Evolutionary conservation across 768 basidiomycete genomes (phyloP).

Genomic region (Lentinula sp.): DNA sequence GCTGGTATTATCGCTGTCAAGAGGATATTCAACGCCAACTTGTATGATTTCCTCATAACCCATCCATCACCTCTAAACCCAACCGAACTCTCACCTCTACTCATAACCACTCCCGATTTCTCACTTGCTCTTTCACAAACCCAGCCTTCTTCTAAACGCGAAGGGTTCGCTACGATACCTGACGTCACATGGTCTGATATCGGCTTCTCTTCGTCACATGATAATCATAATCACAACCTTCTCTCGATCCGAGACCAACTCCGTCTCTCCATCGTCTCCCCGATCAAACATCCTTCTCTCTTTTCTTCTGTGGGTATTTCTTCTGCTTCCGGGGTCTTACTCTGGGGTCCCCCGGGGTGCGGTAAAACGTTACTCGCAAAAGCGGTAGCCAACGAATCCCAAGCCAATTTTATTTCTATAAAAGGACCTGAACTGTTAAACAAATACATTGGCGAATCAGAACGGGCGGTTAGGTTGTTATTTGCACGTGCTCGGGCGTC

Average conservation of each 20-base stretch:
- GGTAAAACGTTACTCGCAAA: constrained; percentile 98
- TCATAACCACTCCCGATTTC: constrained; percentile 81
- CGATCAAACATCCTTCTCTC: constrained; percentile 83
- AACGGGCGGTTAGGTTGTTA: constrained; percentile 89
- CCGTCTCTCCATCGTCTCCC: constrained; percentile 97
- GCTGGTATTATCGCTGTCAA: constrained; percentile 97
- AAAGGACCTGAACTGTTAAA: constrained; percentile 97
- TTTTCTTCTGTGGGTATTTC: constrained; percentile 87
- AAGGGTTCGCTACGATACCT: constrained; percentile 96
- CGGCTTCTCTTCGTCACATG: constrained; percentile 68
- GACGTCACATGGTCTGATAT: constrained; percentile 94
- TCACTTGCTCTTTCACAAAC: constrained; percentile 74
- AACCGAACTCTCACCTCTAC: constrained; percentile 73
- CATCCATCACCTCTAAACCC: constrained; percentile 79
- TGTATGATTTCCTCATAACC: constrained; percentile 73
- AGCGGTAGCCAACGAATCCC: constrained; percentile 93
- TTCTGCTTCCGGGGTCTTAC: constrained; percentile 85
- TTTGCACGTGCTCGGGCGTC: constrained; percentile 93
- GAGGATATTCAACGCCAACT: constrained; percentile 60
- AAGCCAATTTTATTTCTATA: constrained; percentile 96
- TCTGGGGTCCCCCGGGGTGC: constrained; percentile 99
- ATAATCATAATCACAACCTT: constrained; percentile 17
- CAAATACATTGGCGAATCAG: constrained; percentile 99
- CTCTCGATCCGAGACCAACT: constrained; percentile 67
- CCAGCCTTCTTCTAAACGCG: constrained; percentile 94